These are phyloP conservation scores for Saccharomycopsis lassenensis DNA, from an alignment of 805 yeast species.

Conservation along the genomic window DNA sequence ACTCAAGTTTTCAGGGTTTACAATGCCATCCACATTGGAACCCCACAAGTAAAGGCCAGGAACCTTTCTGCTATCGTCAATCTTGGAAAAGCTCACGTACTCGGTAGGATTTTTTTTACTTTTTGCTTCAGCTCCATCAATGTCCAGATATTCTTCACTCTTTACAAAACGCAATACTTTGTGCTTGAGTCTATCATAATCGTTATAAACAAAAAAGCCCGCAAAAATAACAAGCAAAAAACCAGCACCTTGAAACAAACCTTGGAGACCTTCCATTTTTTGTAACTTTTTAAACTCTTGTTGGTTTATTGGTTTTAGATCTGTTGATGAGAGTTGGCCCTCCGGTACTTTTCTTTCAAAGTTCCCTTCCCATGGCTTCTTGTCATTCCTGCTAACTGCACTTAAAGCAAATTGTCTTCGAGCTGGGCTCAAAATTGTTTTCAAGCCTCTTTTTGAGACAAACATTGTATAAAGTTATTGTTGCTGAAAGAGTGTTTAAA, in stretches of 20 bases:
- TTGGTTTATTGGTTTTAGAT: conserved; percentile 1
- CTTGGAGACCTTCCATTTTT: conserved; percentile 15
- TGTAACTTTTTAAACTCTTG: conserved; percentile 9
- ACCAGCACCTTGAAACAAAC: conserved; percentile 14
- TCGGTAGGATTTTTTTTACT: conserved; percentile 17
- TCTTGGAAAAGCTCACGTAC: conserved; percentile 23
- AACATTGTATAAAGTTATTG: too few species aligned
- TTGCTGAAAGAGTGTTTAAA: too few species aligned
- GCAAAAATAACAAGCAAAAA: conserved; percentile 13
- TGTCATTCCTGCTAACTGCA: too few species aligned
- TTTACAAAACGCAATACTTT: conserved; percentile 26
- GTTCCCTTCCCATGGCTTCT: too few species aligned
- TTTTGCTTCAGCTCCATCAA: conserved; percentile 19
- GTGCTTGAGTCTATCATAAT: conserved; percentile 32
- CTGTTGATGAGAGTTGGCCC: too few species aligned
- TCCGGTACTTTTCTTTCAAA: too few species aligned
- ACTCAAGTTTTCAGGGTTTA: conserved; percentile 20
- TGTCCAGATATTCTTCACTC: background rate
- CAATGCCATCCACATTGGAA: conserved; percentile 32
- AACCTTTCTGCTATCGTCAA: conserved; percentile 26
- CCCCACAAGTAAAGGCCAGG: conserved; percentile 65
- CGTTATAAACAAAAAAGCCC: conserved; percentile 21
- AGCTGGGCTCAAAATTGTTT: too few species aligned
- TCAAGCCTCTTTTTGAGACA: too few species aligned
- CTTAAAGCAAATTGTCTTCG: too few species aligned